phyloP scores from a whole-genome alignment of 352 stramenopile genomes.

The Plasmopara muralis region DNA sequence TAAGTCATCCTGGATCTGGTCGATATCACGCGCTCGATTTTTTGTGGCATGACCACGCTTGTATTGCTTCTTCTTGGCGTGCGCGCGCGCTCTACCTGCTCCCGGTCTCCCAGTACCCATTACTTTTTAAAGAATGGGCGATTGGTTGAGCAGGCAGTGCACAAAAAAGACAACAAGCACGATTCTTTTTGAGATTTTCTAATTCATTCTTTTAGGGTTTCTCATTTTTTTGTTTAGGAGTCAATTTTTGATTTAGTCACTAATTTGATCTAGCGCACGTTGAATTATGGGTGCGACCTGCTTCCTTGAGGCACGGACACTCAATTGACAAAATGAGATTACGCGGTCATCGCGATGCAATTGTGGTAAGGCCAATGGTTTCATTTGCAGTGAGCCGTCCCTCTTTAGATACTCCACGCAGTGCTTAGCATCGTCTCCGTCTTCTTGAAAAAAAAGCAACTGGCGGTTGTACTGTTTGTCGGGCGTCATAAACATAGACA shows the following conservation, averaged over 20 bases:
- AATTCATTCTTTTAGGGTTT: not conserved
- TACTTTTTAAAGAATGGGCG: no score
- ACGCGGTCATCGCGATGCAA: constrained; percentile 25
- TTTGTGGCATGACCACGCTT: constrained; percentile 80
- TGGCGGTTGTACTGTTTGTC: constrained; percentile 43
- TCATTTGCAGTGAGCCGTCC: constrained; percentile 38
- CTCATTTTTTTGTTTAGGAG: not conserved
- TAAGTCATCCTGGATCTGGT: constrained; percentile 87
- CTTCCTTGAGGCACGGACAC: constrained; percentile 60
- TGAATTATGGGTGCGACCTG: constrained; percentile 70
- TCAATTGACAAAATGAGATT: constrained; percentile 48
- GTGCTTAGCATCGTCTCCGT: constrained; percentile 14
- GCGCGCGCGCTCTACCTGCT: constrained; percentile 52
- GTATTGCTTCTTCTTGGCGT: constrained; percentile 86
- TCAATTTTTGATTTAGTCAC: constrained; percentile 17
- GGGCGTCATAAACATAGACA: constrained; percentile 50
- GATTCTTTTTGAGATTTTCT: no score
- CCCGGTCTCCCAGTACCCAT: constrained; percentile 36
- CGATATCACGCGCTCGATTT: constrained; percentile 67
- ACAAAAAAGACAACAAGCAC: no score
- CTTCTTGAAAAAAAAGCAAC: constrained; percentile 54
- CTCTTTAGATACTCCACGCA: constrained; percentile 36
- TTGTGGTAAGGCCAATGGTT: constrained; percentile 29
- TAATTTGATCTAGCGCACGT: constrained; percentile 22
- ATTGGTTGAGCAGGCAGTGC: no score